phyloP scores from a whole-genome alignment of 768 basidiomycete species.

The Suillus bovinus region DNA sequence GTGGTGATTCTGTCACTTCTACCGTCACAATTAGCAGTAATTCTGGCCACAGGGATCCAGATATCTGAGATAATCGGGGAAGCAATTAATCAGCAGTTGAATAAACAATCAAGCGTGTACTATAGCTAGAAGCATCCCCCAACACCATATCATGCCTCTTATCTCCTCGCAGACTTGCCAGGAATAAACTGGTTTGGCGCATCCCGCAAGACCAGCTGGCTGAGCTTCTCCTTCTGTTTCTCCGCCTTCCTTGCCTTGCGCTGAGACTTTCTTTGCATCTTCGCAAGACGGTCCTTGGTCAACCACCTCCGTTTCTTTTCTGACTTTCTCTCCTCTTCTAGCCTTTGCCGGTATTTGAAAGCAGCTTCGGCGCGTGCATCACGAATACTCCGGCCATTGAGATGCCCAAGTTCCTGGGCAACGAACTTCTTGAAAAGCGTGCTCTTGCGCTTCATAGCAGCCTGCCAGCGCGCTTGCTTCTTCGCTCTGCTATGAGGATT shows the following conservation, averaged over 20 bases:
- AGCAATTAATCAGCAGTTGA: background rate
- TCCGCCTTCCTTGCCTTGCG: conserved; percentile 44
- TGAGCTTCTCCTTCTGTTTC: conserved; percentile 55
- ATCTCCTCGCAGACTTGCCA: conserved; percentile 14
- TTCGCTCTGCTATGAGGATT: conserved; percentile 84
- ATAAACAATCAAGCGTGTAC: background rate
- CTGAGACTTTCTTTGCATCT: conserved; percentile 33
- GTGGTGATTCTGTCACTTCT: too few species aligned
- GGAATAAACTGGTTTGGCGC: conserved; percentile 65
- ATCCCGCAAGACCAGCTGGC: conserved; percentile 50
- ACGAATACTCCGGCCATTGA: conserved; percentile 58
- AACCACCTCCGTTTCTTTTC: conserved; percentile 60
- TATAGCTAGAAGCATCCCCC: background rate
- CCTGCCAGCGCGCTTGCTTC: conserved; percentile 77
- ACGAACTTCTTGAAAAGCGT: conserved; percentile 54
- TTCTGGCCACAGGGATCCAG: too few species aligned
- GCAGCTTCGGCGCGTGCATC: conserved; percentile 74
- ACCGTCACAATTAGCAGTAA: too few species aligned
- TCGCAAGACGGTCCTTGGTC: conserved; percentile 39
- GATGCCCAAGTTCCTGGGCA: conserved; percentile 50
- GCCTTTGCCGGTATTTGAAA: conserved; percentile 67
- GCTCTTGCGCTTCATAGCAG: conserved; percentile 46
- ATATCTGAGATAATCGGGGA: background rate
- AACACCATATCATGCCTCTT: background rate
- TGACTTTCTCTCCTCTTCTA: conserved; percentile 58